Base-by-base conservation (phyloP, 225 moss, liverwort and hornwort species). In the Antitrichia curtipendula region DNA sequence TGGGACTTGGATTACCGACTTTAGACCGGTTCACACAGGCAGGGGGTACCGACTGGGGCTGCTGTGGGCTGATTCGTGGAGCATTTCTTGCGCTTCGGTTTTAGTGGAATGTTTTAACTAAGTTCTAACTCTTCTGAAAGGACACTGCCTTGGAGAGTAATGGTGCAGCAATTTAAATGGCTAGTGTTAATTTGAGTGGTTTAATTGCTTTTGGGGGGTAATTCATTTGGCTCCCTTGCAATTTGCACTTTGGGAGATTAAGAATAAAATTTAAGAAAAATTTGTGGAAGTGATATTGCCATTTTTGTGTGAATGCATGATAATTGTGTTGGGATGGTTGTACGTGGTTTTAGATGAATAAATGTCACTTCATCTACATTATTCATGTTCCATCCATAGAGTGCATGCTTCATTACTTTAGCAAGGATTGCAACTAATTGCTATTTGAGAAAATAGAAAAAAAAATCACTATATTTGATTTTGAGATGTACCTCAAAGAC, bases 1-100 rank as follows among this genome's bases (percentile, higher is more conserved):
- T 5, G 81, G 71, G 88, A 90, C 86, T 4, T 88, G 62, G 82
- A 78, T 84, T 88, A 91, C 91, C 90, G 91, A 92, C 90, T 61
- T 19, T 0, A 11, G 61, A 41, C 40, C 20, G 9, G 60, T 85
- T 90, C 90, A 88, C 92, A 88, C 88, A 8, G 68, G 6, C 17
- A 17, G 27, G 10, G 13, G 23, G 78, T 82, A 79, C 85, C 79
- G 89, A 89, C 86, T 34, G 3, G 68, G 53, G 68, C 43, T 80
- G 68, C 66, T 40, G 5, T 6, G 16, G 63, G 53, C 53, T 38
- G 38, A 66, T 62, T 28, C 47, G 11, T 41, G 62, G 47, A 32
- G 43, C 29, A 22, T 14, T 83, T 70, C 45, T 53, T 66, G 72
- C 71, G 22, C 54, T 61, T n/a, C 27, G 13, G 43, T 19, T 60